Evolutionary conservation across 1,139 yeast genomes (phyloP), one percentile per base, ranked within the genome.

Genomic region (Saccharomycopsis hybrid): DNA sequence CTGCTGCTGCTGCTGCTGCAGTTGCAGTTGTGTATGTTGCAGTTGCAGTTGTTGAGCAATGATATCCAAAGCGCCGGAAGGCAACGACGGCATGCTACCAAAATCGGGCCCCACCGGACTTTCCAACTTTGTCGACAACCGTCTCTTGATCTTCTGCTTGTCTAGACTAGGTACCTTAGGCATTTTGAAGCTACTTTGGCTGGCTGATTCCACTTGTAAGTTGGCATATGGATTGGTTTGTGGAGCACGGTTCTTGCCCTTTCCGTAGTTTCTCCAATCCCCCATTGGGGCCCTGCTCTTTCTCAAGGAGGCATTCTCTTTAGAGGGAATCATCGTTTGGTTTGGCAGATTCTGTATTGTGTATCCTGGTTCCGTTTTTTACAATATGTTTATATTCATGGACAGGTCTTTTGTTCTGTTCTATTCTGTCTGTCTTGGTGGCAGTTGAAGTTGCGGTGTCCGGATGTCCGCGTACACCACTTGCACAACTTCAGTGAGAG

Each of bases 81-180:
- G 55, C 9, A 52, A 39, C 5, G 55, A 29, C 2, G 54, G 53
- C 49, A 52, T 44, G 18, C 36, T 30, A 5, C 35, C 31, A 9
- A 50, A 32, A 33, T 49, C 55, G 7, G 52, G 52, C 3, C 40
- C 47, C 27, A 46, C 25, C 7, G 47, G 44, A 8, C 46, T 48
- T 13, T 51, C 55, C 2, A 50, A 44, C 31, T 50, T 53, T 49
- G 44, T 51, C 2, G 54, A 51, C 24, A 53, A 40, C 13, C 55
- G 25, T 31, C 55, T 13, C 32, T 50, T 52, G 53, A 69, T 69
- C 54, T 67, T 68, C 43, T 64, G 69, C 51, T 68, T 65, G 41
- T 66, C 70, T 44, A 61, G 62, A 32, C 63, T 62, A 45, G 62
- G 54, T 5, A 57, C 59, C 35, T 58, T 41, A 9, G 55, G 53